These are phyloP conservation scores for Bacidia rubella DNA, from an alignment of 495 filamentous ascomycete genomes.

Conservation along the genomic window DNA sequence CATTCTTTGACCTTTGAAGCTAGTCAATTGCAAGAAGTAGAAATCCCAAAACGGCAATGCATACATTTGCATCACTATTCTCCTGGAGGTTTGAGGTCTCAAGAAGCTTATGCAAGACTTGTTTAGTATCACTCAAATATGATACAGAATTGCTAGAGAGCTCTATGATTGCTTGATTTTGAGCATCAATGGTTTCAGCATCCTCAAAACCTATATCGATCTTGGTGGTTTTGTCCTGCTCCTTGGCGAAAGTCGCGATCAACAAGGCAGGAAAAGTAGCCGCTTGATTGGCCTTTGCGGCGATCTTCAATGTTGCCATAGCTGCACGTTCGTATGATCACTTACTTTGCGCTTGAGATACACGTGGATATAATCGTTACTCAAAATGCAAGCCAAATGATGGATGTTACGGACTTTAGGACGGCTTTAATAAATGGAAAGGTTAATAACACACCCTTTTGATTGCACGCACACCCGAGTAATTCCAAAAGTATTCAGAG, in stretches of 20 bases:
- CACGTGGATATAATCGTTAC: no score
- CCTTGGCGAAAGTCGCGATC: constrained; percentile 36
- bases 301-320: constrained; percentile 35
- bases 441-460: no score
- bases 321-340: neutral
- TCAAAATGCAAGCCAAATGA: neutral
- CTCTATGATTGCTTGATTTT: constrained; percentile 32
- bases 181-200: constrained; percentile 28
- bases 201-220: constrained; percentile 37
- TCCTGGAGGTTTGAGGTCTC: constrained; percentile 28
- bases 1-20: constrained; percentile 38
- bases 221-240: constrained; percentile 29
- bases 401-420: no score
- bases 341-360: no score
- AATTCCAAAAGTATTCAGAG: no score
- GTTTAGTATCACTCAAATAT: constrained; percentile 25
- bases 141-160: constrained; percentile 23
- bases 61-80: constrained; percentile 25
- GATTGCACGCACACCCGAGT: no score
- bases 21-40: constrained; percentile 3
- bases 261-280: constrained; percentile 35
- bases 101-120: constrained; percentile 29
- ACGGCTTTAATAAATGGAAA: no score
- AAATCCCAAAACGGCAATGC: neutral
- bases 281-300: constrained; percentile 47